Conservation (phyloP, 345 rosid species). For the Microthlaspi erraticum region DNA sequence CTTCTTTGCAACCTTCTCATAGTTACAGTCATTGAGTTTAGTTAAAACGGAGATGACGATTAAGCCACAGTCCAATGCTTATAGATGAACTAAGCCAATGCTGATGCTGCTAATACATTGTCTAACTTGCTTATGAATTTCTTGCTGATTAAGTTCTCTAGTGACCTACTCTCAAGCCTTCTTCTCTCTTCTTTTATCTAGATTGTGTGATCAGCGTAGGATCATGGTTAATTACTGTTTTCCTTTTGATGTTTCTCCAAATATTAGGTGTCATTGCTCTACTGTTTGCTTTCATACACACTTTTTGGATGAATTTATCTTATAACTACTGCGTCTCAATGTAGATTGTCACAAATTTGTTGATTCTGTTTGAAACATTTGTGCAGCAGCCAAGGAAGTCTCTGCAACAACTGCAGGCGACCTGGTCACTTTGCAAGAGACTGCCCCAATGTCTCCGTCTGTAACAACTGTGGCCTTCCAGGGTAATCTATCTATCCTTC, state of each 20-base stretch:
- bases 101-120: too few species aligned
- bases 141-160: background rate
- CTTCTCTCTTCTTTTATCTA: conserved; percentile 12
- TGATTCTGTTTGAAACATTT: conserved; percentile 34
- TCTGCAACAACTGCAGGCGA: conserved; percentile 97
- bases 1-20: background rate
- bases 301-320: conserved; percentile 12
- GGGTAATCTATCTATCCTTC: conserved; percentile 55
- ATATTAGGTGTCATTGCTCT: too few species aligned
- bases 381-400: conserved; percentile 83
- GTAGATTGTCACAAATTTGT: conserved; percentile 2
- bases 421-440: conserved; percentile 99
- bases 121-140: background rate
- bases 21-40: background rate
- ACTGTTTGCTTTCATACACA: conserved; percentile 13
- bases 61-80: background rate
- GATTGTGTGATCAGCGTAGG: background rate
- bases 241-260: background rate
- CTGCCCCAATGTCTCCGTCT: conserved; percentile 93
- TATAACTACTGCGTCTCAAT: background rate
- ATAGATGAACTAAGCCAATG: too few species aligned
- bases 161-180: conserved; percentile 9
- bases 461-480: conserved; percentile 97
- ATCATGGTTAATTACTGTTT: background rate
- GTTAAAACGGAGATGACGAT: background rate